phyloP scores from a whole-genome alignment of 2,329 filamentous ascomycete genomes.

The Scedosporium minutisporum region DNA sequence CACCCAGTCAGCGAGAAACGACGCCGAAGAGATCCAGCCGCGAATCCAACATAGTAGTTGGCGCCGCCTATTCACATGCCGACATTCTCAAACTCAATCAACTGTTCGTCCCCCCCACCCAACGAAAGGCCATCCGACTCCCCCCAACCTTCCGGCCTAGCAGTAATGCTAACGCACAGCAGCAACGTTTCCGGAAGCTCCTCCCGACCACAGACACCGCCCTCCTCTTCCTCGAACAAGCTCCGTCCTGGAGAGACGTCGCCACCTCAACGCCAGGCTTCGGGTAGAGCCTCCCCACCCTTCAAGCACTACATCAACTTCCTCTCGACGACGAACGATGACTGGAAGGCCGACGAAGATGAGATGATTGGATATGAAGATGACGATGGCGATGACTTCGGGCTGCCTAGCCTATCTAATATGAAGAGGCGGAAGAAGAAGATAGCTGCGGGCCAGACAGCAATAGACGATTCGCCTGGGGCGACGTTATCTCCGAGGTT shows the following conservation, averaged over 20 bases:
- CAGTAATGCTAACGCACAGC: slow-evolving; percentile 10
- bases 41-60: slow-evolving; percentile 69
- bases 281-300: slow-evolving; percentile 50
- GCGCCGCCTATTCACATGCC: slow-evolving; percentile 91
- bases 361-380: slow-evolving; percentile 71
- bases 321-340: slow-evolving; percentile 69
- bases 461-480: slow-evolving; percentile 10
- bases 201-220: slow-evolving; percentile 67
- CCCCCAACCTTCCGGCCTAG: not conserved
- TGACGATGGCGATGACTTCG: slow-evolving; percentile 90
- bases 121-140: not conserved
- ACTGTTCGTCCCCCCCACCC: slow-evolving; percentile 42
- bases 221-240: slow-evolving; percentile 47
- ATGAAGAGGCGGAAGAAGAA: slow-evolving; percentile 66
- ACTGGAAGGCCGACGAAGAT: slow-evolving; percentile 70
- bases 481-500: not conserved
- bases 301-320: slow-evolving; percentile 72
- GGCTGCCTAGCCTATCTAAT: slow-evolving; percentile 81
- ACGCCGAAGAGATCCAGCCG: slow-evolving; percentile 44
- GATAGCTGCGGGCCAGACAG: slow-evolving; percentile 33
- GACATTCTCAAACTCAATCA: slow-evolving; percentile 85
- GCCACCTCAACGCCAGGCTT: slow-evolving; percentile 42
- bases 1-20: slow-evolving; percentile 40
- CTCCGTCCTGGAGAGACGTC: slow-evolving; percentile 39
- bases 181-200: slow-evolving; percentile 52